These are phyloP conservation scores for Osmanthus fragrans DNA, from an alignment of 257 asterid species.

Conservation along the genomic window DNA sequence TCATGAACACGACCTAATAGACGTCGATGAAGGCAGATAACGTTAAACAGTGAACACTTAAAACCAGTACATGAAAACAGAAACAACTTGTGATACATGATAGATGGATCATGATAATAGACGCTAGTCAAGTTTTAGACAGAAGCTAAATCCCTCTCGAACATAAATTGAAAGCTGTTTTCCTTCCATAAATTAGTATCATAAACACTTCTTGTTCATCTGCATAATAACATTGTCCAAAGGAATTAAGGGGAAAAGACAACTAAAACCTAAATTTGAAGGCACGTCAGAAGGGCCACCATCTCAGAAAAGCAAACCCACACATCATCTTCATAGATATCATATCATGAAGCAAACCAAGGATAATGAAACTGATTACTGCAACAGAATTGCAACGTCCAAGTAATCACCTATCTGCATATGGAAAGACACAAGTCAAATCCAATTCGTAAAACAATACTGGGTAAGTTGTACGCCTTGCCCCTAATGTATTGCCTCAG, in stretches of 20 bases:
- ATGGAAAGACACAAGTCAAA: conserved; percentile 21
- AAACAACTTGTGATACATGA: not conserved
- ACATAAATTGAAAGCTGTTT: not conserved
- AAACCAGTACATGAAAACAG: too few species aligned
- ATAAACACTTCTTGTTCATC: not conserved
- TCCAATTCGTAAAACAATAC: not conserved
- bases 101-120: too few species aligned
- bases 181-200: not conserved
- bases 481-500: too few species aligned
- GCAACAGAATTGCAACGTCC: conserved; percentile 76
- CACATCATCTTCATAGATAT: not conserved
- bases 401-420: conserved; percentile 91
- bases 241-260: not conserved
- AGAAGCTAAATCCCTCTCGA: not conserved
- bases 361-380: conserved; percentile 27
- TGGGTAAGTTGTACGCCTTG: not conserved
- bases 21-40: too few species aligned
- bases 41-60: too few species aligned
- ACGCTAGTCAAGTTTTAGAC: not conserved
- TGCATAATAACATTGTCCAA: not conserved
- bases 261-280: not conserved
- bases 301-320: not conserved
- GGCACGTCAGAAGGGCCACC: not conserved
- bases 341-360: not conserved
- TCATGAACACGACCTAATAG: too few species aligned